Conservation (phyloP, 2,329 filamentous ascomycete genomes). For the Grosmannia penicillata region DNA sequence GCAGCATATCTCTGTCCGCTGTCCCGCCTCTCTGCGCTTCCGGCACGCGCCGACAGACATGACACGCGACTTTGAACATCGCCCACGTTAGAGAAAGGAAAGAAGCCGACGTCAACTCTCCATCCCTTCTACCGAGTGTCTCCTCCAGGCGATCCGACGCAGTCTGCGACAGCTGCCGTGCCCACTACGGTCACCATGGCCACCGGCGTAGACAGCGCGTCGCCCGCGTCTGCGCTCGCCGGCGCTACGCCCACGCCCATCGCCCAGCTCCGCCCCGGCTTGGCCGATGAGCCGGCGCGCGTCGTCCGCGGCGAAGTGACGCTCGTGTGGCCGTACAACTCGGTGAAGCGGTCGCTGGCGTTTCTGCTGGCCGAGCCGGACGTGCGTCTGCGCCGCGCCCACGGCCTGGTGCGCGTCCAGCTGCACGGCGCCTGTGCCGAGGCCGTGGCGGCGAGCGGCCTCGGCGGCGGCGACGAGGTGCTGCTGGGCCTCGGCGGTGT, state of each 20-base stretch:
- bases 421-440: conserved; percentile 59
- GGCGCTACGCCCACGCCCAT: conserved; percentile 24
- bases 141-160: not conserved
- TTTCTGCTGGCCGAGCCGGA: conserved; percentile 77
- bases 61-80: too few relatives aligned
- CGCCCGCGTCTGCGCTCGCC: conserved; percentile 6
- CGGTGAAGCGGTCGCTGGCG: conserved; percentile 55
- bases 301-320: conserved; percentile 60
- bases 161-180: not conserved
- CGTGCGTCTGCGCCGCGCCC: conserved; percentile 59
- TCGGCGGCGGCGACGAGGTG: conserved; percentile 70
- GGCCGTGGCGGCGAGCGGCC: conserved; percentile 46
- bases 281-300: conserved; percentile 23
- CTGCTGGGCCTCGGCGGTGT: conserved; percentile 54
- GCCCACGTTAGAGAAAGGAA: too few relatives aligned
- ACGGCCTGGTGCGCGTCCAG: conserved; percentile 67
- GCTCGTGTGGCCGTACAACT: conserved; percentile 84
- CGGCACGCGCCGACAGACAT: too few relatives aligned
- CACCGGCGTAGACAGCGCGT: conserved; percentile 1
- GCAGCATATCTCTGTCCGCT: too few relatives aligned
- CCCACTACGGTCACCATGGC: not conserved
- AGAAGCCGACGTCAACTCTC: not conserved
- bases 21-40: too few relatives aligned
- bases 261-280: conserved; percentile 35
- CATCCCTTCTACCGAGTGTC: too few relatives aligned